Base-by-base conservation (phyloP, 1,284 basidiomycete species). In the Ganoderma sinense region DNA sequence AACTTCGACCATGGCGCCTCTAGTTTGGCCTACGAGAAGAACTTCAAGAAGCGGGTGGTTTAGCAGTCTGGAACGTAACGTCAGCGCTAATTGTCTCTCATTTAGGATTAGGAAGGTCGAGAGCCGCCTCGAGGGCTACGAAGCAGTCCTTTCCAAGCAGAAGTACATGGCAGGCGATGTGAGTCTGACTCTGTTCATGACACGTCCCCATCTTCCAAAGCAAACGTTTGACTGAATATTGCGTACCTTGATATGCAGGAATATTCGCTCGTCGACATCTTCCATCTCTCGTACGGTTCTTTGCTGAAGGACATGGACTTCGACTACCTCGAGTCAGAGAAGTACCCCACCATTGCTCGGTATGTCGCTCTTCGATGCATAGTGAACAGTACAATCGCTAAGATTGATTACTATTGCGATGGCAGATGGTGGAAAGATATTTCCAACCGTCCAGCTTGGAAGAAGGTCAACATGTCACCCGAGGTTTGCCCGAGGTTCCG, bases 221-320 rank as follows among this genome's bases (percentile, higher is more conserved):
- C 5, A 33, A 7, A 33, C 33, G 3, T 33, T 36, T 18, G 20
- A 2, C 56, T 65, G 31, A 67, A 33, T 1, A 51, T 48, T 20
- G 16, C 51, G 63, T 36, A 18, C 60, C 36, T 11, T 41, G 39
- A 8, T 56, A n/a, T n/a, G n/a, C n/a, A 87, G 84, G 76, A 77
- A 33, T 2, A 84, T 62, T 88, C 87, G 4, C 75, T 89, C 7
- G 86, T 84, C 8, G 88, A 90, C 76, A 79, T 90, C 8, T 84
- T 83, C 77, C 88, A 89, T 75, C 74, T 90, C 26, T 83, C 89
- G 0, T 84, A 84, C 67, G 87, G 83, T 1, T 23, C 73, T 0
- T 66, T 77, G 39, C 66, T 80, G n/a, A 67, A 64, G 20, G 68
- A 74, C 5, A 64, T 74, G 31, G 72, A 73, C 45, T 69, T 75